Conservation (phyloP, 371 early-diverging fungal species). For the Lichtheimia hyalospora region DNA sequence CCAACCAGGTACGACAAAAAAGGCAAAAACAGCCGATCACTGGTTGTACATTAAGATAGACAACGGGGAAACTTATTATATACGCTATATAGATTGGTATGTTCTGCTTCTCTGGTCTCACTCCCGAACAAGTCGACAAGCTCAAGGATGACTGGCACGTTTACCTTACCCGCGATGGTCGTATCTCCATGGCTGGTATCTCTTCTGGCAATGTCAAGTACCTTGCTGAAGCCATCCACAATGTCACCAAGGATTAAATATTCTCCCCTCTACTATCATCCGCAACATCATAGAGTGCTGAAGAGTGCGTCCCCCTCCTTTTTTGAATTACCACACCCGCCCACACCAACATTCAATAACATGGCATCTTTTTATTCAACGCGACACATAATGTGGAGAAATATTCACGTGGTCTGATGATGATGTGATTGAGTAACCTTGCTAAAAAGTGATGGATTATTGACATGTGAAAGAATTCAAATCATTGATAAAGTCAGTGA, state of each 20-base stretch:
- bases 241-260: constrained; percentile 76
- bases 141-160: constrained; percentile 88
- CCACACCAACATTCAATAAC: background rate
- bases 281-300: no score
- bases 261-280: no score
- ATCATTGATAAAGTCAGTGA: no score
- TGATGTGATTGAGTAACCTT: no score
- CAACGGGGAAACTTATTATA: constrained; percentile 1
- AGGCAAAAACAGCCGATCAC: background rate
- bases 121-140: constrained; percentile 86
- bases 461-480: no score
- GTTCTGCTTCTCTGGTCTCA: constrained; percentile 98
- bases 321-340: background rate
- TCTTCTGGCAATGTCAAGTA: constrained; percentile 91
- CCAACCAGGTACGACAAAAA: constrained; percentile 64
- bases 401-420: constrained; percentile 1
- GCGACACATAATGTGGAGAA: constrained; percentile 1
- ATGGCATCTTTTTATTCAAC: background rate
- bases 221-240: constrained; percentile 94
- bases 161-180: constrained; percentile 95
- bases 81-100: constrained; percentile 80
- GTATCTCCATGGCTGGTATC: constrained; percentile 97
- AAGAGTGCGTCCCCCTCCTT: background rate
- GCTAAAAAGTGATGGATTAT: no score
- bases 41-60: no score